Evolutionary conservation across 352 stramenopile genomes (phyloP).

Genomic region (Globisporangium viniferum): DNA sequence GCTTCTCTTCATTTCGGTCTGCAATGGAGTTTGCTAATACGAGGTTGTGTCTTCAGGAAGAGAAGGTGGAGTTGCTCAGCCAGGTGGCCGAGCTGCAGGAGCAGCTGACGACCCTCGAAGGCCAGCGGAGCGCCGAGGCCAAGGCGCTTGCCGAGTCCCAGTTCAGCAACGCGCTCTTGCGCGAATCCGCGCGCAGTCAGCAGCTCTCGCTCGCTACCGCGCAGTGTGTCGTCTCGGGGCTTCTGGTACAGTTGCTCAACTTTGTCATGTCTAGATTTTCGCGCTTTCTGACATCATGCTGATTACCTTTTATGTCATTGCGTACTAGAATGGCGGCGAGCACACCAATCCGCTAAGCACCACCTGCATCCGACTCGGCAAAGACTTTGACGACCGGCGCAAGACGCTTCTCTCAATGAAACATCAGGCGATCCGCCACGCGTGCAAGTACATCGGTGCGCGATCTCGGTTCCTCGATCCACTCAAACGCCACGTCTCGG

Average conservation of each 20-base stretch:
- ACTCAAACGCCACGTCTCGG: not conserved
- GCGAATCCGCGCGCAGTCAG: not conserved
- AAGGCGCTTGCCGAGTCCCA: not conserved
- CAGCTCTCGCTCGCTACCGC: not conserved
- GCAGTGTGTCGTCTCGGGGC: not conserved
- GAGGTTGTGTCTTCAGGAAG: not conserved
- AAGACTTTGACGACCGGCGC: not conserved
- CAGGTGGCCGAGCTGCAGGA: not conserved
- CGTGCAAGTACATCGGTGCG: not conserved
- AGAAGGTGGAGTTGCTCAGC: not conserved
- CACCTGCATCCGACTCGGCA: not conserved
- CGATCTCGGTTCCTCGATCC: not conserved
- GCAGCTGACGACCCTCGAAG: not conserved
- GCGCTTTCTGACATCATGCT: not conserved
- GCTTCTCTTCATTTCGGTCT: not conserved
- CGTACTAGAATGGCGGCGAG: not conserved
- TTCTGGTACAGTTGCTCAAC: not conserved
- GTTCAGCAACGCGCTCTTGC: not conserved
- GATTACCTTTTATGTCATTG: not conserved
- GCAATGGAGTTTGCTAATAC: not conserved
- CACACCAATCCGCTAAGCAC: not conserved
- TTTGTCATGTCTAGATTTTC: too few relatives aligned
- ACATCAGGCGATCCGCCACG: not conserved
- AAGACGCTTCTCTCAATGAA: not conserved
- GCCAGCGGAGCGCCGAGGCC: not conserved